Evolutionary conservation across 2,329 filamentous ascomycete species (phyloP).

Genomic region (Trichoderma afroharzianum): DNA sequence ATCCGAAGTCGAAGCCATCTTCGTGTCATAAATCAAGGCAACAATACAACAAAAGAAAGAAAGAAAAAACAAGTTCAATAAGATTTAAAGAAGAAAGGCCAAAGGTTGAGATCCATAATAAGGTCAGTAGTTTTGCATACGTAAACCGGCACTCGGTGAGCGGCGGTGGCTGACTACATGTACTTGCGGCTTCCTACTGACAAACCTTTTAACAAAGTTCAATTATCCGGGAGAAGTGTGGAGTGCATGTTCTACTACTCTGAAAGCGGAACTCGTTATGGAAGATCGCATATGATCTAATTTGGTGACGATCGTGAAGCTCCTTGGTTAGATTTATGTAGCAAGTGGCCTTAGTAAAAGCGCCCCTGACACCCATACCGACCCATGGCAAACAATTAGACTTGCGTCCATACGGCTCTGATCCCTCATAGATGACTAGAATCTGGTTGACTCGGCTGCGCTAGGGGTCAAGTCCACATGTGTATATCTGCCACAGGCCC

Average conservation of each 20-base stretch:
- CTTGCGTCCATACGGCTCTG: background rate
- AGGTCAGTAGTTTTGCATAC: background rate
- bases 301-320: background rate
- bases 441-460: background rate
- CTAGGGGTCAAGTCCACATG: background rate
- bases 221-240: background rate
- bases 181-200: background rate
- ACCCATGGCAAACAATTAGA: background rate
- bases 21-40: background rate
- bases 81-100: background rate
- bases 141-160: background rate
- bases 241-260: background rate
- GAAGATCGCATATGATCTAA: background rate
- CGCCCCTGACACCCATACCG: background rate
- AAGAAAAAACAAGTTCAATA: background rate
- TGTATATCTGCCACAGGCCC: background rate
- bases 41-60: background rate
- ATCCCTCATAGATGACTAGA: background rate
- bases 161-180: background rate
- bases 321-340: background rate
- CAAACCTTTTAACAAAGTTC: background rate
- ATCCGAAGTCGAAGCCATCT: conserved; percentile 3
- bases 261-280: background rate
- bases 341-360: background rate
- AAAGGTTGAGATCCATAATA: background rate